Evolutionary conservation across 2,329 filamentous ascomycete genomes (phyloP), one percentile per base, ranked within the genome.

Genomic region (Alternaria atra): DNA sequence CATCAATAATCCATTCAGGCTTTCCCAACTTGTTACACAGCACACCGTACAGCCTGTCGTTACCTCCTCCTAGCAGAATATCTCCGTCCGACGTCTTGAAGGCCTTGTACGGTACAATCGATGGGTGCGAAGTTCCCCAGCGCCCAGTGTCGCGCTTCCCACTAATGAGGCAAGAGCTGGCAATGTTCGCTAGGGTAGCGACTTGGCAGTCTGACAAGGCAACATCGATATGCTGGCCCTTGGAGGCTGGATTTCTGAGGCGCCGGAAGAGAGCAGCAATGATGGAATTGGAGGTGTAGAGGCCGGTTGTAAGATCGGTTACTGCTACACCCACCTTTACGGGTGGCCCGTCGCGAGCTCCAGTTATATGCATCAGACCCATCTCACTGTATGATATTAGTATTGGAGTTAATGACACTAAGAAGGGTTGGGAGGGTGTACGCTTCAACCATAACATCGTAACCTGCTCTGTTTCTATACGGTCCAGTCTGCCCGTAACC

Each of bases 371-470:
- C 95, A 99, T 99, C 58, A 99, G 82, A 1, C 95, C 95, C 81
- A 99, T 94, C 77, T 98, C 95, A 10, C 82, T 84, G 55, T 25
- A 2, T 12, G 48, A 13, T 53, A 56, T 75, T 40, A 75, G 65
- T 27, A 25, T 20, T 48, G 34, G n/a, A 20, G 9, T 17, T 15
- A 13, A 9, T 20, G 17, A n/a, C 50, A 40, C 20, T 6, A 30
- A n/a, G 42, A 55, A 15, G 13, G 9, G 35, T 48, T 5, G 20
- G 32, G 20, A n/a, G 58, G 6, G 76, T 80, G 60, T 70, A 83
- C 61, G 95, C 95, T 82, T 99, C 95, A 10, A 99, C 94, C 94
- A 99, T 99, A 69, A 99, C 95, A 80, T 99, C 95, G 84, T 99
- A 99, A 5, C 95, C 95, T 4, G 95, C 93, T 13, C 95, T 87